Conservation (phyloP, 139 green algal genomes). For the Penium margaritaceum region DNA sequence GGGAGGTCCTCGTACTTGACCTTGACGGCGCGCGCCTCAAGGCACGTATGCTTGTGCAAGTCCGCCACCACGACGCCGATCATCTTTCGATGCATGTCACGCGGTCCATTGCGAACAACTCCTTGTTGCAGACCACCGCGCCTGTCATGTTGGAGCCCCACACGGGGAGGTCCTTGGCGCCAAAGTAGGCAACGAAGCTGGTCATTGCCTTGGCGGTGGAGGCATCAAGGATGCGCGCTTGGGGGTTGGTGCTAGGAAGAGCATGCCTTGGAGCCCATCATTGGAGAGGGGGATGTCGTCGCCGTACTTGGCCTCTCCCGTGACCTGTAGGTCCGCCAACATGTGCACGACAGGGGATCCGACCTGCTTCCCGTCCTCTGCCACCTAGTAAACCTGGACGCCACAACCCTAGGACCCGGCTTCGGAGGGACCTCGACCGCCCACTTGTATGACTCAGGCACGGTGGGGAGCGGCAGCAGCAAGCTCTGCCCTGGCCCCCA, state of each 20-base stretch:
- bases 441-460: slow-evolving; percentile 11
- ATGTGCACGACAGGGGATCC: slow-evolving; percentile 72
- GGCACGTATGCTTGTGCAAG: slow-evolving; percentile 60
- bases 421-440: slow-evolving; percentile 41
- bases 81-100: slow-evolving; percentile 77
- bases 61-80: slow-evolving; percentile 82
- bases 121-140: slow-evolving; percentile 73
- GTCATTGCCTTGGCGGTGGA: slow-evolving; percentile 53
- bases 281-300: slow-evolving; percentile 73
- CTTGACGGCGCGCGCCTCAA: slow-evolving; percentile 61
- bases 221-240: slow-evolving; percentile 66
- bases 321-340: slow-evolving; percentile 64
- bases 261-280: slow-evolving; percentile 63
- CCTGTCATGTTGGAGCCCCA: slow-evolving; percentile 79
- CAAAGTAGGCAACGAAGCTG: slow-evolving; percentile 68
- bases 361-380: slow-evolving; percentile 53
- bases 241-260: slow-evolving; percentile 70
- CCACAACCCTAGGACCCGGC: slow-evolving; percentile 59
- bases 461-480: too few species aligned
- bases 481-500: too few species aligned
- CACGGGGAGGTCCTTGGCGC: slow-evolving; percentile 66
- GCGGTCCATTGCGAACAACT: slow-evolving; percentile 72
- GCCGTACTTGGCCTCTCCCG: slow-evolving; percentile 77
- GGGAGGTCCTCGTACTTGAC: slow-evolving; percentile 82
- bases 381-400: slow-evolving; percentile 72